Percentiles rank a stretch among this genome's conserved stretches.
Evolutionary conservation across 441 rosid species (phyloP).

Genomic region (Adansonia grandidieri): DNA sequence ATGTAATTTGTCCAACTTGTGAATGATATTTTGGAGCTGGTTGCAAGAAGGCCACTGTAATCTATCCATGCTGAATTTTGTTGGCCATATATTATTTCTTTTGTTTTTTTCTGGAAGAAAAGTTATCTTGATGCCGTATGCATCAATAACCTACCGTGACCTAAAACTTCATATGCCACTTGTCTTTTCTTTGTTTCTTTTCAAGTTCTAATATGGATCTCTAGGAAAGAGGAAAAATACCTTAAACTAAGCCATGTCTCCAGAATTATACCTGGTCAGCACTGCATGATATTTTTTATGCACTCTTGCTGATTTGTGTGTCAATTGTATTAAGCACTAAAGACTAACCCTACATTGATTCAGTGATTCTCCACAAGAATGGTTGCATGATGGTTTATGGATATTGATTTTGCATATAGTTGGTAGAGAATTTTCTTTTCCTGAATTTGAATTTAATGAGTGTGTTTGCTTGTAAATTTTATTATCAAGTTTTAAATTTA

Average conservation of each 20-base stretch:
- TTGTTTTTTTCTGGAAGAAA: not conserved
- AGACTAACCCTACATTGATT: not conserved
- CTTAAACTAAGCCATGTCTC: constrained; percentile 60
- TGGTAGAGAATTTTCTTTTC: not conserved
- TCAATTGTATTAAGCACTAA: constrained; percentile 7
- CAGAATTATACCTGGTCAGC: constrained; percentile 61
- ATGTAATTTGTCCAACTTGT: not conserved
- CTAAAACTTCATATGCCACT: not conserved
- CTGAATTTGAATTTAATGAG: not conserved
- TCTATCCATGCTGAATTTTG: constrained; percentile 6
- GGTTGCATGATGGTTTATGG: not conserved
- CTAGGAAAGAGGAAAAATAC: constrained; percentile 61
- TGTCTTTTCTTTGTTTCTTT: constrained; percentile 22
- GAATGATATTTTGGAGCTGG: not conserved
- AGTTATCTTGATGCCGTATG: constrained; percentile 9
- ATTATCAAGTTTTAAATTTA: not conserved
- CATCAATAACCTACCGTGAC: not conserved
- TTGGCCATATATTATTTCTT: constrained; percentile 3
- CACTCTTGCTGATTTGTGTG: not conserved
- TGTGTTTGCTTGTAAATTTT: not conserved
- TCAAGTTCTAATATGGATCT: constrained; percentile 60
- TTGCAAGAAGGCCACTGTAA: not conserved
- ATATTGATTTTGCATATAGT: constrained; percentile 15
- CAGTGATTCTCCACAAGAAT: not conserved
- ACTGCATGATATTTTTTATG: constrained; percentile 45